Evolutionary conservation across 2,329 filamentous ascomycete species (phyloP).

Genomic region (Aspergillus pseudoglaucus): DNA sequence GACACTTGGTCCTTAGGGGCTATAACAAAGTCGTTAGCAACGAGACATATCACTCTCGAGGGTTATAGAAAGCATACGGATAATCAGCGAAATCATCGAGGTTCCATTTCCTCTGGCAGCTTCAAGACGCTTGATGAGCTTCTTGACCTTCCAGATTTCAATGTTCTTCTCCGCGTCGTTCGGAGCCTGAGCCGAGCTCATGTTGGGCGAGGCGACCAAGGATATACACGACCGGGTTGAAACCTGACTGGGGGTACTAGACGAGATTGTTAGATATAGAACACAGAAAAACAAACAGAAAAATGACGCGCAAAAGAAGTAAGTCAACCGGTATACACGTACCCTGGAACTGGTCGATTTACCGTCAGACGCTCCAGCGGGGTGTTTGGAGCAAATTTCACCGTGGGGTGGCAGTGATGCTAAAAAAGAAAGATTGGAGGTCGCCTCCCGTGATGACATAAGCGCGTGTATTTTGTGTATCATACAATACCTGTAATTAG

Average conservation of each 20-base stretch:
- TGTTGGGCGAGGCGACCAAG: conserved; percentile 49
- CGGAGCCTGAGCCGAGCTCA: conserved; percentile 75
- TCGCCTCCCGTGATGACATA: conserved; percentile 26
- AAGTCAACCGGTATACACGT: conserved; percentile 5
- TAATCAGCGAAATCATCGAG: conserved; percentile 99
- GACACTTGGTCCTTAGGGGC: conserved; percentile 98
- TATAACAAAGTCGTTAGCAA: conserved; percentile 34
- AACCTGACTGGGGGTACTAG: conserved; percentile 10
- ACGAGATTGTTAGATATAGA: conserved; percentile 3
- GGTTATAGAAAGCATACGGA: conserved; percentile 60
- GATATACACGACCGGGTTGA: conserved; percentile 14
- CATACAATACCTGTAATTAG: background rate
- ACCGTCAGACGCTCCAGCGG: conserved; percentile 21
- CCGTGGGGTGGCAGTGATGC: conserved; percentile 22
- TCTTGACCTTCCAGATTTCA: conserved; percentile 91
- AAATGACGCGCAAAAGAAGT: background rate
- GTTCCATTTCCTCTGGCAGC: conserved; percentile 97
- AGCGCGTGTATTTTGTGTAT: conserved; percentile 8
- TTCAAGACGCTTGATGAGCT: conserved; percentile 97
- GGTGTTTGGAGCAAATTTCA: conserved; percentile 28
- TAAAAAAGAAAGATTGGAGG: conserved; percentile 7
- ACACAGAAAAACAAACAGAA: background rate
- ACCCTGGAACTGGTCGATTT: conserved; percentile 18
- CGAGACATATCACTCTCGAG: background rate
- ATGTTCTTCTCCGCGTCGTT: conserved; percentile 98